Percentiles rank a stretch among this genome's conserved stretches.
phyloP scores from a whole-genome alignment of 2,329 filamentous ascomycete species.

The Botrytis medusae region DNA sequence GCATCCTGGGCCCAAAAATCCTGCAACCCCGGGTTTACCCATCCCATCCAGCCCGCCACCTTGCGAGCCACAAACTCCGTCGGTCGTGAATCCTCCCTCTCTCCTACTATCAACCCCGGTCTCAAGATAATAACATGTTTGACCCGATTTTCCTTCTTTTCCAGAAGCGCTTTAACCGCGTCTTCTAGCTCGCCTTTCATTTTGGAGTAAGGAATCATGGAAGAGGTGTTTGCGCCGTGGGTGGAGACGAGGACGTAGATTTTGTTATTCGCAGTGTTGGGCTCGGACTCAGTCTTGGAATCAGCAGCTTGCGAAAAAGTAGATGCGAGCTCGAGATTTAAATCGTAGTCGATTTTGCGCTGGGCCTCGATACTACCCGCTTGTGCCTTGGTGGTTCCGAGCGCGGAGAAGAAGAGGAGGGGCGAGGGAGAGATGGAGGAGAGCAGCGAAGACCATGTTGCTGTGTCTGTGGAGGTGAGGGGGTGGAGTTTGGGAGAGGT shows the following conservation, averaged over 20 bases:
- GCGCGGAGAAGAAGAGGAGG: slow-evolving; percentile 68
- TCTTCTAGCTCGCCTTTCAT: slow-evolving; percentile 93
- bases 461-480: slow-evolving; percentile 65
- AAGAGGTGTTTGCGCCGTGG: slow-evolving; percentile 50
- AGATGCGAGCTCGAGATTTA: slow-evolving; percentile 76
- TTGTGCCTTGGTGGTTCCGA: slow-evolving; percentile 75
- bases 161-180: slow-evolving; percentile 58
- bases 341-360: slow-evolving; percentile 83
- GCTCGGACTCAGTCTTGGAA: no score
- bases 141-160: slow-evolving; percentile 51
- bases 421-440: slow-evolving; percentile 44
- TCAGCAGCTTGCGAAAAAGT: neutral
- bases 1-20: slow-evolving; percentile 67
- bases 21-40: slow-evolving; percentile 55
- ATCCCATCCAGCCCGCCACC: slow-evolving; percentile 56
- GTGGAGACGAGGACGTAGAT: slow-evolving; percentile 55
- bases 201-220: slow-evolving; percentile 53
- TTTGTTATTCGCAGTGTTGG: slow-evolving; percentile 42
- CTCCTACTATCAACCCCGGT: slow-evolving; percentile 75
- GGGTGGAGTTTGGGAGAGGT: slow-evolving; percentile 59
- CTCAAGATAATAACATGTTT: slow-evolving; percentile 75
- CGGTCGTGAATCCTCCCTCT: slow-evolving; percentile 60
- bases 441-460: slow-evolving; percentile 66
- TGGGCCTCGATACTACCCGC: slow-evolving; percentile 78
- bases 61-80: slow-evolving; percentile 57